These are phyloP conservation scores for Effrenium voratum DNA, from an alignment of 73 alveolate species.

Conservation along the genomic window DNA sequence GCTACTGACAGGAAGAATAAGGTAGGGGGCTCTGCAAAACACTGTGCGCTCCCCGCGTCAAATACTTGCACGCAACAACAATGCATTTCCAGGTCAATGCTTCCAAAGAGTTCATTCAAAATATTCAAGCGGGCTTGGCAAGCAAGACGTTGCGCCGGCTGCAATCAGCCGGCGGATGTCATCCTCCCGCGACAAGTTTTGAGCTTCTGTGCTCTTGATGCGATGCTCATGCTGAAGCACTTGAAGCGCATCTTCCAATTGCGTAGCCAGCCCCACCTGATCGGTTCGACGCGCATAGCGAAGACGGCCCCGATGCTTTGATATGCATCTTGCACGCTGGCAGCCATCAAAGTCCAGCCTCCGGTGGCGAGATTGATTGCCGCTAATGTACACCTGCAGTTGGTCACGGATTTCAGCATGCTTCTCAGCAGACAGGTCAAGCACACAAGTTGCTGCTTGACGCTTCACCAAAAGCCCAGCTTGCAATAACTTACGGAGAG, in stretches of 20 bases:
- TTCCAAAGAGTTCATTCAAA: no score
- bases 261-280: not conserved
- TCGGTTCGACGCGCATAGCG: not conserved
- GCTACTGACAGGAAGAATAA: no score
- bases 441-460: not conserved
- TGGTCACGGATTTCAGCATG: not conserved
- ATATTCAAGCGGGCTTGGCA: no score
- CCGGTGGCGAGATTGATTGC: not conserved
- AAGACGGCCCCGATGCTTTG: not conserved
- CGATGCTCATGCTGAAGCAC: not conserved
- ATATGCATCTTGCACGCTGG: not conserved
- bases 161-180: no score
- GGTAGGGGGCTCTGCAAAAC: no score
- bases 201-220: no score
- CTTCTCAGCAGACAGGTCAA: not conserved
- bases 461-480: not conserved
- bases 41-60: no score
- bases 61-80: no score
- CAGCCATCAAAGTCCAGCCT: not conserved
- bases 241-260: not conserved
- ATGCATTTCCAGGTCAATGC: no score
- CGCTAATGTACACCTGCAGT: not conserved
- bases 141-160: no score
- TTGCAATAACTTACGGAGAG: not conserved
- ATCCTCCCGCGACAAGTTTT: no score